Conservation (phyloP, 2,329 filamentous ascomycete genomes). For the Dryadomyces quercivorus region DNA sequence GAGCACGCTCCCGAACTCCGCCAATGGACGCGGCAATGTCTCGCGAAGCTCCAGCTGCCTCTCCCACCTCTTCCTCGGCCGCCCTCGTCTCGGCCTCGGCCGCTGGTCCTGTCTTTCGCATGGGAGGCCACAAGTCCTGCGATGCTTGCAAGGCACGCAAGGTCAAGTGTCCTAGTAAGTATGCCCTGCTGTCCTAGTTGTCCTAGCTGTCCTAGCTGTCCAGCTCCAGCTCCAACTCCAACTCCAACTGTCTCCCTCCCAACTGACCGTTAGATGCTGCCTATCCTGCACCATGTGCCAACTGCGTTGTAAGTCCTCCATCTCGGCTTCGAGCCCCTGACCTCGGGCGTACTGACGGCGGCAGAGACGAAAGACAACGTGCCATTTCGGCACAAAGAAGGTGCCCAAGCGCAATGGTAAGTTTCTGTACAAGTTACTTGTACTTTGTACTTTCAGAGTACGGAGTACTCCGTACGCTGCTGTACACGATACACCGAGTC, state of each 20-base stretch:
- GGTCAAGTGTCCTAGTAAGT: conserved; percentile 25
- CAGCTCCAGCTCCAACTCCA: too few relatives aligned
- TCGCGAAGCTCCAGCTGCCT: not conserved
- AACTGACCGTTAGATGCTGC: conserved; percentile 5
- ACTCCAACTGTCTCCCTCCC: too few relatives aligned
- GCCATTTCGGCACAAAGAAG: conserved; percentile 9
- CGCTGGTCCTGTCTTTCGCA: not conserved
- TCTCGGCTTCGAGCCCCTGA: too few relatives aligned
- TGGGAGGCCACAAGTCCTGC: conserved; percentile 19
- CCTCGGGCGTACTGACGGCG: not conserved
- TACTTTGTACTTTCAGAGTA: too few relatives aligned
- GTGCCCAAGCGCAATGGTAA: conserved; percentile 8
- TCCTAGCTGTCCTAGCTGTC: too few relatives aligned
- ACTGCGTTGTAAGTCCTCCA: conserved; percentile 6
- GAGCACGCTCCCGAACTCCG: not conserved
- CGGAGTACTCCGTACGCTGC: too few relatives aligned
- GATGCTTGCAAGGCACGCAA: conserved; percentile 28
- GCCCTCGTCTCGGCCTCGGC: not conserved
- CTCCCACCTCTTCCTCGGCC: not conserved
- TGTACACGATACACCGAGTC: too few relatives aligned
- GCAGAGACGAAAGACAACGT: conserved; percentile 10
- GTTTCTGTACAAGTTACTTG: too few relatives aligned
- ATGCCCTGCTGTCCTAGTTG: not conserved
- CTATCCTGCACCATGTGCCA: conserved; percentile 6
- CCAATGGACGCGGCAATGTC: not conserved